Evolutionary conservation across 805 yeast genomes (phyloP).

Genomic region (Candida golubevii): DNA sequence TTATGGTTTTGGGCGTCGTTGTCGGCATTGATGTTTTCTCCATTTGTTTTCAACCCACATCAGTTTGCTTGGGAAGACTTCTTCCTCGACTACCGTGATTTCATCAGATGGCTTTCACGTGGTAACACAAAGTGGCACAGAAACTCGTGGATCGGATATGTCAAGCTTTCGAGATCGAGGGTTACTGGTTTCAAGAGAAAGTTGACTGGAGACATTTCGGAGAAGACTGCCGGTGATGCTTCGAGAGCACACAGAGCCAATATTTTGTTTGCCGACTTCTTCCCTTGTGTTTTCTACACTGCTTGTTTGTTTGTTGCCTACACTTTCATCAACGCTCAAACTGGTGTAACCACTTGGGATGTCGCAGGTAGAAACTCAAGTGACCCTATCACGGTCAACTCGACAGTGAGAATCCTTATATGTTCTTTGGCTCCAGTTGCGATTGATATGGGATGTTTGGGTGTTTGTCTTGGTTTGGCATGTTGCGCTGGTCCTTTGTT

Average conservation of each 20-base stretch:
- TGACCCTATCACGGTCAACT: conserved; percentile 52
- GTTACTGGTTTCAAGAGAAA: conserved; percentile 88
- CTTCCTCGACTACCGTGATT: conserved; percentile 61
- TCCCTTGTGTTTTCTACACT: conserved; percentile 68
- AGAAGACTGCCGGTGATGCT: conserved; percentile 62
- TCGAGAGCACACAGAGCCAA: conserved; percentile 77
- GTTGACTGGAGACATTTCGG: conserved; percentile 61
- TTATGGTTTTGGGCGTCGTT: conserved; percentile 73
- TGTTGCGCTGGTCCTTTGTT: conserved; percentile 98
- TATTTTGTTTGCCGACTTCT: conserved; percentile 72
- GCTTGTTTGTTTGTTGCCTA: conserved; percentile 70
- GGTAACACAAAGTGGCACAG: conserved; percentile 88
- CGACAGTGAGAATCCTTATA: conserved; percentile 65
- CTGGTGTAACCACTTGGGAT: conserved; percentile 58
- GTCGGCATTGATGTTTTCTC: conserved; percentile 61
- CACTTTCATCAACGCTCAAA: conserved; percentile 80
- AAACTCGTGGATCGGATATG: conserved; percentile 84
- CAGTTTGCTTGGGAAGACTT: conserved; percentile 68
- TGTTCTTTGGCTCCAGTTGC: conserved; percentile 90
- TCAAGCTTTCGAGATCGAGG: conserved; percentile 76
- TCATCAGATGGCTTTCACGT: conserved; percentile 59
- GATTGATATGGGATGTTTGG: conserved; percentile 80
- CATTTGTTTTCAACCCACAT: conserved; percentile 73
- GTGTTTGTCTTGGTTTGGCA: conserved; percentile 72
- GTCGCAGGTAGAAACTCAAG: conserved; percentile 29